A percentile compares a stretch with the other conserved stretches of the same genome.
Conservation (phyloP, 176 grass and related monocot species). For the Ananas comosus region DNA sequence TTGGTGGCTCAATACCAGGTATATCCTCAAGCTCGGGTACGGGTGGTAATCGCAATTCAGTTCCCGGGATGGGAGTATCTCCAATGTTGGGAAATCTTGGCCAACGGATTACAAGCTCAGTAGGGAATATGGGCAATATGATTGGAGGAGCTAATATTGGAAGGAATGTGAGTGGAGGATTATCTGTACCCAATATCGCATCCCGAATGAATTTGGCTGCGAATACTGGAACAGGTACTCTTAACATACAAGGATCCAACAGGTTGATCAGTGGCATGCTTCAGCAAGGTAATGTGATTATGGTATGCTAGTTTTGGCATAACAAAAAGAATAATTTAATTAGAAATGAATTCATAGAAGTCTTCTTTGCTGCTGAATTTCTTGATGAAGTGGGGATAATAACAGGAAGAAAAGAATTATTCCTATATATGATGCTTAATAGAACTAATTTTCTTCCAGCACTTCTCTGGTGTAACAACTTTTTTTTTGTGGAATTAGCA, state of each 20-base stretch:
- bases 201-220: constrained; percentile 65
- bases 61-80: constrained; percentile 66
- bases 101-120: constrained; percentile 53
- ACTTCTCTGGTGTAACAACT: neutral
- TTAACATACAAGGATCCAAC: constrained; percentile 76
- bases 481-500: constrained; percentile 25
- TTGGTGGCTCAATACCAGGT: constrained; percentile 73
- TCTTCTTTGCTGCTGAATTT: neutral
- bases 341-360: too few species aligned
- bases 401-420: neutral
- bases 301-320: too few species aligned
- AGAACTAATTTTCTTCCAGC: neutral
- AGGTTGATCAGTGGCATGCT: constrained; percentile 75
- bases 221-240: constrained; percentile 47
- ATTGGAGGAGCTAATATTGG: constrained; percentile 68
- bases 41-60: constrained; percentile 60
- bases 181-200: constrained; percentile 49
- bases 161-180: constrained; percentile 80
- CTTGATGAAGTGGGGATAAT: neutral
- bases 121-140: constrained; percentile 81
- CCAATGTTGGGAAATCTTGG: constrained; percentile 70
- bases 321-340: too few species aligned
- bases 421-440: neutral
- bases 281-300: constrained; percentile 53
- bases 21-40: constrained; percentile 58